Base-by-base conservation (phyloP, 768 basidiomycete genomes). In the Candolleomyces eurysporus region DNA sequence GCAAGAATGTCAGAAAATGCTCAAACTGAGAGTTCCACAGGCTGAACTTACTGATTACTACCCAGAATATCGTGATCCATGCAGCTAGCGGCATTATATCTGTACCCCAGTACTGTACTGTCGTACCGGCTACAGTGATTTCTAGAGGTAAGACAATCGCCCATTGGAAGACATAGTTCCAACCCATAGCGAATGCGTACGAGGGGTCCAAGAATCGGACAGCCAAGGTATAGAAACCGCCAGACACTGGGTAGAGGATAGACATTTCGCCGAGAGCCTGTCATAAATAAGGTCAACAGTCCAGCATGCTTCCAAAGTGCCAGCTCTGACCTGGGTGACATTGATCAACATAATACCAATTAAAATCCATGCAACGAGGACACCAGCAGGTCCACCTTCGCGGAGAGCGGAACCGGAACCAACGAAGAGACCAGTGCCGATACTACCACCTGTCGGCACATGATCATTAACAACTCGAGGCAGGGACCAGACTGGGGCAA, bases 231-330 rank as follows among this genome's bases (percentile, higher is more conserved):
- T 81, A 81, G 69, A 81, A 81, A 54, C 78, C 80, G 57, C 80
- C 80, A 59, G 80, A 81, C 31, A 81, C 78, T 9, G 80, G 80
- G 61, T 78, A 81, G 22, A 81, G 61, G 59, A 81, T 79, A 58
- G 75, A 76, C 77, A 81, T 81, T 78, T 81, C 80, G 64, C 79
- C 79, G 56, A 81, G 71, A 67, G 80, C 80, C 77, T 80, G 59
- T 19, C 26, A 43, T 39, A 14, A 4, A 30, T 13, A 16, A 9
- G 21, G 10, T 22, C 13, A 31, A 46, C 36, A 31, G 22, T 26
- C 26, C 26, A 21, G 21, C n/a, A 14, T n/a, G 10, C 11, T 14
- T 17, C 36, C 17, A 36, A 16, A 36, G 17, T 13, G 55, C 32
- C 30, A 14, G 60, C 65, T 60, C 58, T 36, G 36, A 75, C 78